These are phyloP conservation scores for Colletotrichum tanaceti DNA, from an alignment of 2,329 filamentous ascomycete species.

Conservation along the genomic window DNA sequence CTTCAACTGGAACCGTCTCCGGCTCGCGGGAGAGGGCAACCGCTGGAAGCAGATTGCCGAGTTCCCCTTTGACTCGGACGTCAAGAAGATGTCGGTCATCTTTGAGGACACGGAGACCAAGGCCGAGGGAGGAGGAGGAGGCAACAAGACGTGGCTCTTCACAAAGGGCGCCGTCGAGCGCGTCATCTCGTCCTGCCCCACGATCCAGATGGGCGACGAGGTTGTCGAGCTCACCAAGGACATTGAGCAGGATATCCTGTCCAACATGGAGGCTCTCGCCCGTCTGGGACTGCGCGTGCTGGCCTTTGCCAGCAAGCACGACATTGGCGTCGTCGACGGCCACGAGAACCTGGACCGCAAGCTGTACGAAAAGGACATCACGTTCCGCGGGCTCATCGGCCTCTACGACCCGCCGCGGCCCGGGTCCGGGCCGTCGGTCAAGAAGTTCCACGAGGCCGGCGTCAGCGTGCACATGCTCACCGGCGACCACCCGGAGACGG, in stretches of 20 bases:
- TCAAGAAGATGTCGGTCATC: slow-evolving; percentile 83
- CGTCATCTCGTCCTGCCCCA: slow-evolving; percentile 71
- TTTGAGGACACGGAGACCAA: slow-evolving; percentile 58
- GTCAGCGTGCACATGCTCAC: slow-evolving; percentile 78
- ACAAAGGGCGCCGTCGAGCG: slow-evolving; percentile 78
- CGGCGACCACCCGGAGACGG: slow-evolving; percentile 74
- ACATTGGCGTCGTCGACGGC: slow-evolving; percentile 50
- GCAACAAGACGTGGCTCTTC: slow-evolving; percentile 60
- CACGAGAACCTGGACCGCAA: slow-evolving; percentile 62
- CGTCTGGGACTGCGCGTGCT: slow-evolving; percentile 76
- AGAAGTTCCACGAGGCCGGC: slow-evolving; percentile 69
- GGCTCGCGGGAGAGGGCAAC: slow-evolving; percentile 61
- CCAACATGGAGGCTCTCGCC: slow-evolving; percentile 76
- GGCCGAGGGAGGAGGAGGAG: not conserved
- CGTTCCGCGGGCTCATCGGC: slow-evolving; percentile 76
- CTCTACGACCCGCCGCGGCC: slow-evolving; percentile 79
- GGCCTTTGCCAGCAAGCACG: slow-evolving; percentile 67
- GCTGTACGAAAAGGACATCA: slow-evolving; percentile 69
- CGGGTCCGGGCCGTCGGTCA: slow-evolving; percentile 71
- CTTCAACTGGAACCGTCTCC: slow-evolving; percentile 71
- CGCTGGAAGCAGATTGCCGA: slow-evolving; percentile 72
- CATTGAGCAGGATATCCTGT: slow-evolving; percentile 66
- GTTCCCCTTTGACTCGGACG: slow-evolving; percentile 78
- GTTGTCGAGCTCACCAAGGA: slow-evolving; percentile 62
- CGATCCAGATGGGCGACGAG: slow-evolving; percentile 58